These are phyloP conservation scores for Asterophora parasitica DNA, from an alignment of 768 basidiomycete genomes.

Conservation along the genomic window DNA sequence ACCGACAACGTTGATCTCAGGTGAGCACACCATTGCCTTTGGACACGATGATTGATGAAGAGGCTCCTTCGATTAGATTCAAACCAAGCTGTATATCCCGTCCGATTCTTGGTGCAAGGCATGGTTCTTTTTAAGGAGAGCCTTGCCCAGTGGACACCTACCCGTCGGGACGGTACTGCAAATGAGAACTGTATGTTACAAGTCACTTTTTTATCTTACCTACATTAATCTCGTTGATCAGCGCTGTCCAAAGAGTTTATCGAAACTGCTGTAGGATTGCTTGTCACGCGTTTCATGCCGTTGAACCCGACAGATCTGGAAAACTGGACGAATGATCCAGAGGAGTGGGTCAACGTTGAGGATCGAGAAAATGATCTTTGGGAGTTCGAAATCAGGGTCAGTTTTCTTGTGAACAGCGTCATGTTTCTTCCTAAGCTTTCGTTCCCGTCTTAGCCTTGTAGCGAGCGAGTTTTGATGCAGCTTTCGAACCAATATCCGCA, in stretches of 20 bases:
- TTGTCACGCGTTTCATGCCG: conserved; percentile 83
- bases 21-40: conserved; percentile 29
- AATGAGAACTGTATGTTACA: conserved; percentile 52
- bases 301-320: conserved; percentile 78
- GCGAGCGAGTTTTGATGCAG: conserved; percentile 87
- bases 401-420: conserved; percentile 16
- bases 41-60: neutral
- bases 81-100: conserved; percentile 60
- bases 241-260: conserved; percentile 69
- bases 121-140: conserved; percentile 86
- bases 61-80: conserved; percentile 42
- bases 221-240: conserved; percentile 20
- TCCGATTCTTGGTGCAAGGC: conserved; percentile 76
- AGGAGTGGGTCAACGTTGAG: conserved; percentile 91
- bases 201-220: neutral
- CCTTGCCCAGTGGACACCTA: conserved; percentile 70
- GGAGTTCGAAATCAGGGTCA: conserved; percentile 88
- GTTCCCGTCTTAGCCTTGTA: conserved; percentile 62
- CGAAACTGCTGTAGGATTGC: conserved; percentile 63
- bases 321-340: conserved; percentile 82
- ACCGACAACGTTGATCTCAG: conserved; percentile 49
- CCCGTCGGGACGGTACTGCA: conserved; percentile 51
- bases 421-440: neutral
- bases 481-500: conserved; percentile 65
- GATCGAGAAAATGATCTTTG: conserved; percentile 88